Evolutionary conservation across 2,329 filamentous ascomycete species (phyloP).

Genomic region (Elsinoe arachidis): DNA sequence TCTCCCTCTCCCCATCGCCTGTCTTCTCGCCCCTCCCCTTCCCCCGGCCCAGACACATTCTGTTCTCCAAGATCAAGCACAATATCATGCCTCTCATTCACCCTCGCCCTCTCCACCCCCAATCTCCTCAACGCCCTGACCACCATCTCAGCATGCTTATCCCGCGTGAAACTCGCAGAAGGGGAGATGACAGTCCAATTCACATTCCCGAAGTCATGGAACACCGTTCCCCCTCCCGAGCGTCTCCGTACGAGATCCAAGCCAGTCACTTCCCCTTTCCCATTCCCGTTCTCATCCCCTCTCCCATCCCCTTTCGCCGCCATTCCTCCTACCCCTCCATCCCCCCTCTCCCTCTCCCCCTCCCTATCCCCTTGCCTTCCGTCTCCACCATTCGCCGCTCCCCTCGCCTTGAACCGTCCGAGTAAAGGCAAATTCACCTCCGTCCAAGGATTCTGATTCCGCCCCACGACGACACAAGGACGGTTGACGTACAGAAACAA

Average conservation of each 20-base stretch:
- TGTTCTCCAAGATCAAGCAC: constrained; percentile 53
- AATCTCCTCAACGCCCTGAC: constrained; percentile 65
- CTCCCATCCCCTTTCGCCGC: constrained; percentile 13
- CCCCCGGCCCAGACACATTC: background rate
- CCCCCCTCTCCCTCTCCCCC: background rate
- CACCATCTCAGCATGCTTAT: constrained; percentile 88
- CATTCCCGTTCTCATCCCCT: background rate
- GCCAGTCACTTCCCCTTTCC: constrained; percentile 11
- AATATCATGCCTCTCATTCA: constrained; percentile 91
- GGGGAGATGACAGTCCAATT: constrained; percentile 93
- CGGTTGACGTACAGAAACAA: constrained; percentile 83
- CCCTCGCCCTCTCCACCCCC: constrained; percentile 52
- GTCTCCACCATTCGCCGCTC: background rate
- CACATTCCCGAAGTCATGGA: constrained; percentile 85
- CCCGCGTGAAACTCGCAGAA: constrained; percentile 63
- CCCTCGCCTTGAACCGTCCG: constrained; percentile 18
- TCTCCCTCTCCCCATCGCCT: constrained; percentile 16
- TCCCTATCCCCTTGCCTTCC: constrained; percentile 13
- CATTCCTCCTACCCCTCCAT: constrained; percentile 12
- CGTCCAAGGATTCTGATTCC: constrained; percentile 96
- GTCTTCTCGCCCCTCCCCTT: background rate
- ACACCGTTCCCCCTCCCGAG: constrained; percentile 85
- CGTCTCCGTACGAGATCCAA: constrained; percentile 68
- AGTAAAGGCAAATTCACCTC: constrained; percentile 70
- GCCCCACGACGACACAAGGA: constrained; percentile 81